Evolutionary conservation across 805 yeast genomes (phyloP), one percentile per base, ranked within the genome.

Genomic region (Ogataea trehalophila): DNA sequence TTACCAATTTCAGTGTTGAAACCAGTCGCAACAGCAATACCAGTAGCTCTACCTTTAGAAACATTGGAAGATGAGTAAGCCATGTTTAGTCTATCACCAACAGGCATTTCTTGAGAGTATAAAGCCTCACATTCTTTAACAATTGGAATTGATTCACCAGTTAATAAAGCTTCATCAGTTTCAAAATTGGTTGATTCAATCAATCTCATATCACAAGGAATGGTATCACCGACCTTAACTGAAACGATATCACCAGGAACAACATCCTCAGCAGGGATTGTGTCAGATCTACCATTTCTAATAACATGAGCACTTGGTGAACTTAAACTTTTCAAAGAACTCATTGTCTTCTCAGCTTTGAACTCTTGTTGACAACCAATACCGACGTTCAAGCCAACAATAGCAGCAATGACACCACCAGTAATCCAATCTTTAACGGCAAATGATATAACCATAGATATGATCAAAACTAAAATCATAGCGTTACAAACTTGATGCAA

Each of bases 101-200:
- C 85, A 9, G 88, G 85, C 14, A 77, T 66, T 43, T 52, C 57
- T 44, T 61, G 63, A 15, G 45, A 37, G 50, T 74, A 80, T 8
- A 72, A 67, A 11, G 68, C 68, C 0, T 62, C 57, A 23, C 69
- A 73, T 42, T 75, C 72, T 61, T 85, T 85, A 16, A 73, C 67
- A n/a, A 85, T 77, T 2, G 96, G 91, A 40, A 80, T 64, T 0
- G 95, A 79, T 68, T 92, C 98, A 43, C 98, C 98, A 0, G 98
- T 91, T 48, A 92, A 73, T 33, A 90, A 68, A 4, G 96, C 85
- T 65, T 92, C 98, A 61, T 90, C 91, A 11, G 87, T 79, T 61
- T 85, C 91, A 53, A 85, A 80, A 62, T 84, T 85, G 61, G 77
- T 72, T 42, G 75, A 55, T 39, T 74, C 79, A 46, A 81, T 56